These are phyloP conservation scores for Claviceps capensis DNA, from an alignment of 2,329 filamentous ascomycete genomes.

Conservation along the genomic window DNA sequence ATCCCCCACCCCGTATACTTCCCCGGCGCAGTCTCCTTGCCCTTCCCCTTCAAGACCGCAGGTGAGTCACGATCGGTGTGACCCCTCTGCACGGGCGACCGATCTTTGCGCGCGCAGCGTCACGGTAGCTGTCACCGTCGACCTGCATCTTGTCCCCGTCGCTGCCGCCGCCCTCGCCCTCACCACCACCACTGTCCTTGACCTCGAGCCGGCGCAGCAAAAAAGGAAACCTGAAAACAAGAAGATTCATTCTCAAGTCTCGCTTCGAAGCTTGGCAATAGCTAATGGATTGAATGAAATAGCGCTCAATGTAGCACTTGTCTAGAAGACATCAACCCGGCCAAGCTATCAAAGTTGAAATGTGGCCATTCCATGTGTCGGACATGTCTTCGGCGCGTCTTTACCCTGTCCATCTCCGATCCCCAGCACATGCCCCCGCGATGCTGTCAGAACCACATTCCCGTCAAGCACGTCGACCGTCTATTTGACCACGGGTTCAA, in stretches of 20 bases:
- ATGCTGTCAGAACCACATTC: conserved; percentile 66
- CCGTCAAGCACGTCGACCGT: conserved; percentile 60
- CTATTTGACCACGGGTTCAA: conserved; percentile 66
- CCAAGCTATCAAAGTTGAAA: conserved; percentile 54
- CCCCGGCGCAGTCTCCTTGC: neutral
- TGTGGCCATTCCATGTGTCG: conserved; percentile 77
- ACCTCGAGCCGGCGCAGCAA: neutral
- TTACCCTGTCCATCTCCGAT: conserved; percentile 62
- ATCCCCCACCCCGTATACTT: too few relatives aligned
- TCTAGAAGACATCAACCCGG: conserved; percentile 49
- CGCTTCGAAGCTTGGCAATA: too few relatives aligned
- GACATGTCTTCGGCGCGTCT: conserved; percentile 58
- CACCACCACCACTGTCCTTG: too few relatives aligned
- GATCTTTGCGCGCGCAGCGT: too few relatives aligned
- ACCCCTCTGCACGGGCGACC: too few relatives aligned
- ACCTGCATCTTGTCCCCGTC: too few relatives aligned
- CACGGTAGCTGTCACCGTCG: too few relatives aligned
- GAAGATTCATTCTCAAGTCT: too few relatives aligned
- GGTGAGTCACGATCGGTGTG: too few relatives aligned
- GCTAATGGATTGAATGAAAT: conserved; percentile 7
- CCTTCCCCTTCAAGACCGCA: too few relatives aligned
- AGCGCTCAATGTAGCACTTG: conserved; percentile 64
- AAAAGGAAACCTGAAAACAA: too few relatives aligned
- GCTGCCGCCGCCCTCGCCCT: too few relatives aligned
- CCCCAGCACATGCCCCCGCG: conserved; percentile 72